A percentile compares a stretch with the other conserved stretches of the same genome.
Evolutionary conservation across 371 early-diverging fungal genomes (phyloP).

Genomic region (Thermomucor indicae-seudaticae): DNA sequence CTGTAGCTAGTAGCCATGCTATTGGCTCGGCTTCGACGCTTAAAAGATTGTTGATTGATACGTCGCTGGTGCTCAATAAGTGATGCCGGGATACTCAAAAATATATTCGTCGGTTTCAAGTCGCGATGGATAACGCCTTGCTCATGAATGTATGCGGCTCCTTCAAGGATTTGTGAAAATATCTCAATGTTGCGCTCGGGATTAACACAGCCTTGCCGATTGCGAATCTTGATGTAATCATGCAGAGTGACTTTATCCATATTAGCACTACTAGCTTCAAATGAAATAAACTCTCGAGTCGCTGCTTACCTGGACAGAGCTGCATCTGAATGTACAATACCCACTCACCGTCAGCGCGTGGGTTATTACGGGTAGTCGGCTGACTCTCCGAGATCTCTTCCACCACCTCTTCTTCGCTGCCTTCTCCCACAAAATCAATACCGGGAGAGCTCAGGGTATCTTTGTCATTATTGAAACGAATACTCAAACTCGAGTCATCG

Average conservation of each 20-base stretch:
- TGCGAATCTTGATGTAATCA: slow-evolving; percentile 38
- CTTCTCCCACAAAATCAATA: slow-evolving; percentile 8
- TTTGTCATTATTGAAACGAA: too few species aligned
- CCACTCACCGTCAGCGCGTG: slow-evolving; percentile 29
- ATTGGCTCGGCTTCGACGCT: slow-evolving; percentile 5
- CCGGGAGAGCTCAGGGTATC: too few species aligned
- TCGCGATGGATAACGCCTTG: slow-evolving; percentile 77
- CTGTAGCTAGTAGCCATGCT: too few species aligned
- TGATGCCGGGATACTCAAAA: slow-evolving; percentile 40
- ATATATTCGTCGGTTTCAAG: slow-evolving; percentile 78
- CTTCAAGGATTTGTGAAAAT: slow-evolving; percentile 57
- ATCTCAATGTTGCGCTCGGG: slow-evolving; percentile 38
- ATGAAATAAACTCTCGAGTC: not conserved
- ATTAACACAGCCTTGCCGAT: slow-evolving; percentile 33
- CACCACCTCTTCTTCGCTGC: not conserved
- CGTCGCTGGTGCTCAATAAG: slow-evolving; percentile 4
- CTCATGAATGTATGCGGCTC: slow-evolving; percentile 68
- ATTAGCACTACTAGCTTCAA: not conserved
- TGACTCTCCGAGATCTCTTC: slow-evolving; percentile 3
- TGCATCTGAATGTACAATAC: slow-evolving; percentile 86
- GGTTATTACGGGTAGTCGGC: not conserved
- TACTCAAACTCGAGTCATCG: too few species aligned
- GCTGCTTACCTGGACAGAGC: slow-evolving; percentile 67
- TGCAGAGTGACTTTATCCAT: slow-evolving; percentile 33
- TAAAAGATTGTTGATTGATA: not conserved